Conservation (phyloP, 2,329 filamentous ascomycete genomes). For the Iodosphaeria phyllophila region DNA sequence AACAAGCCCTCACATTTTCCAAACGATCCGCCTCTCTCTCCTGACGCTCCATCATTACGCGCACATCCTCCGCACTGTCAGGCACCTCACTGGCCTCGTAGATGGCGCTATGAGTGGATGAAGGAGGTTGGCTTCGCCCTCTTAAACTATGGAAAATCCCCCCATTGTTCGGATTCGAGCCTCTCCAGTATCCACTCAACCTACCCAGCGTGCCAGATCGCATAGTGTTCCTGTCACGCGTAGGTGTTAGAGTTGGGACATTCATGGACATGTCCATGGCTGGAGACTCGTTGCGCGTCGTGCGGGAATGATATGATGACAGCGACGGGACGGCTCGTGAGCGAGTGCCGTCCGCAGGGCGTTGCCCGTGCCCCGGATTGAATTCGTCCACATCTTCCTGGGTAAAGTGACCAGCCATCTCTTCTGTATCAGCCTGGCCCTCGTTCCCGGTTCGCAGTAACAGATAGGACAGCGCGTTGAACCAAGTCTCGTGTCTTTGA, state of each 20-base stretch:
- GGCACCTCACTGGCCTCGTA: slow-evolving; percentile 45
- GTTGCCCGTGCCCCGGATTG: slow-evolving; percentile 41
- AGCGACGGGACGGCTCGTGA: slow-evolving; percentile 44
- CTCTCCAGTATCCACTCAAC: slow-evolving; percentile 40
- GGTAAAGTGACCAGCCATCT: slow-evolving; percentile 35
- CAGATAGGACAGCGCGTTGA: slow-evolving; percentile 88
- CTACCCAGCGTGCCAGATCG: slow-evolving; percentile 31
- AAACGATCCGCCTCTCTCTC: slow-evolving; percentile 61
- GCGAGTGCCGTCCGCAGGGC: slow-evolving; percentile 23
- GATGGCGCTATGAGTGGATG: slow-evolving; percentile 28
- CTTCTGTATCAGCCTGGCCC: slow-evolving; percentile 41
- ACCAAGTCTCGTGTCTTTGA: slow-evolving; percentile 95
- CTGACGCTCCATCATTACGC: slow-evolving; percentile 61
- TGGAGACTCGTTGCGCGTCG: slow-evolving; percentile 47
- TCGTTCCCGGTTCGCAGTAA: slow-evolving; percentile 57
- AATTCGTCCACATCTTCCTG: slow-evolving; percentile 58
- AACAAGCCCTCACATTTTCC: slow-evolving; percentile 93
- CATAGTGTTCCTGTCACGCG: slow-evolving; percentile 17
- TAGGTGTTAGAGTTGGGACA: slow-evolving; percentile 37
- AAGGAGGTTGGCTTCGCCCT: slow-evolving; percentile 26
- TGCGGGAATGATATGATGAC: slow-evolving; percentile 64
- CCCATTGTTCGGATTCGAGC: slow-evolving; percentile 18
- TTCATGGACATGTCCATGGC: slow-evolving; percentile 27
- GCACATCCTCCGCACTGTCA: slow-evolving; percentile 69
- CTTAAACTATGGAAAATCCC: slow-evolving; percentile 35